These are phyloP conservation scores for Pseudogymnoascus sp. DNA, from an alignment of 2,329 filamentous ascomycete species.

Conservation along the genomic window DNA sequence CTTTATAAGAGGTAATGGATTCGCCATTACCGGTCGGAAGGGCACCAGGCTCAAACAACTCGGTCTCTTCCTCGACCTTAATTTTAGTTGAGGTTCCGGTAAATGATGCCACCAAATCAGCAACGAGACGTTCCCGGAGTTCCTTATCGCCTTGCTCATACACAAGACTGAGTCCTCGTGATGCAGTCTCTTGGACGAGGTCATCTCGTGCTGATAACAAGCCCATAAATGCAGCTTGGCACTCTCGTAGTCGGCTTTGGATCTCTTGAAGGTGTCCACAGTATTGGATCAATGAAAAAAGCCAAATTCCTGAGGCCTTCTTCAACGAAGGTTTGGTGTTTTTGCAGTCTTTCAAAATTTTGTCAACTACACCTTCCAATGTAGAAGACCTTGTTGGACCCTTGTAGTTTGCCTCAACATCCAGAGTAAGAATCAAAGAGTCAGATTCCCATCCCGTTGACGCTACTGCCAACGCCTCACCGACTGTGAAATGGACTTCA, in stretches of 20 bases:
- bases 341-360: conserved; percentile 68
- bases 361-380: conserved; percentile 45
- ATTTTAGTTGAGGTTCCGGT: conserved; percentile 68
- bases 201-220: conserved; percentile 85
- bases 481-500: conserved; percentile 84
- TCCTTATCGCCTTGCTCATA: conserved; percentile 84
- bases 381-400: conserved; percentile 35
- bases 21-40: conserved; percentile 83
- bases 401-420: conserved; percentile 54
- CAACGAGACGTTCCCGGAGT: conserved; percentile 74
- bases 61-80: conserved; percentile 73
- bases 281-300: conserved; percentile 84
- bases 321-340: conserved; percentile 81
- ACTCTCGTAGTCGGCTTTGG: conserved; percentile 65
- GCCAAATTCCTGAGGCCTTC: conserved; percentile 92
- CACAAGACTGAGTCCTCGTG: conserved; percentile 80
- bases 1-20: conserved; percentile 91
- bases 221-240: conserved; percentile 79
- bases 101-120: conserved; percentile 81
- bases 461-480: conserved; percentile 75
- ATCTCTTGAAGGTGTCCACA: conserved; percentile 72
- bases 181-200: conserved; percentile 91
- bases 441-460: conserved; percentile 78
- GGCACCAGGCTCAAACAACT: conserved; percentile 86
- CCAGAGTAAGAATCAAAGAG: conserved; percentile 64